Evolutionary conservation across 768 basidiomycete species (phyloP).

Genomic region (Mycena sanguinolenta): DNA sequence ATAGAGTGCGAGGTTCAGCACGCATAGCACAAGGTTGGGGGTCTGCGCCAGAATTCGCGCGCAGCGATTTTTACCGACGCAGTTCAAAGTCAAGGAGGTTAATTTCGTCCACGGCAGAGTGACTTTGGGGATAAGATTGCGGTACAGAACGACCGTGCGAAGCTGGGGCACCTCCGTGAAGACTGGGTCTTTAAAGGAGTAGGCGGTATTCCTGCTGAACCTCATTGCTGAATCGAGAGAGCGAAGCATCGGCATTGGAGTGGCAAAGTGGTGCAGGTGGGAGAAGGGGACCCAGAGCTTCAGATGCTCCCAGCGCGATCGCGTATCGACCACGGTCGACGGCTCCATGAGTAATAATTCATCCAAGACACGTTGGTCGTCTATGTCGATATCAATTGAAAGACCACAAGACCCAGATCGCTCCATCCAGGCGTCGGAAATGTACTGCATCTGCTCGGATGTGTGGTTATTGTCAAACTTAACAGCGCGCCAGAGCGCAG

Average conservation of each 20-base stretch:
- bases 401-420: neutral
- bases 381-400: neutral
- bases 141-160: neutral
- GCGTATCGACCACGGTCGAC: neutral
- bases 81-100: neutral
- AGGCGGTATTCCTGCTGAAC: too few species aligned
- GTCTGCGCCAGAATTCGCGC: neutral
- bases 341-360: too few species aligned
- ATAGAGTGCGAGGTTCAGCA: neutral
- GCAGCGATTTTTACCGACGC: neutral
- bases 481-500: neutral
- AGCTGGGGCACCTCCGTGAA: neutral
- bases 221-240: neutral
- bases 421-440: neutral
- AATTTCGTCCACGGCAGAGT: constrained; percentile 2
- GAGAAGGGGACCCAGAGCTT: neutral
- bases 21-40: neutral
- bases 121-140: neutral
- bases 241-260: neutral
- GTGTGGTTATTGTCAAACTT: neutral
- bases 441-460: too few species aligned
- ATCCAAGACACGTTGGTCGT: too few species aligned
- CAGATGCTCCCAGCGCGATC: constrained; percentile 3
- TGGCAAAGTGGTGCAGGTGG: too few species aligned
- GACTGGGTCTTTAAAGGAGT: too few species aligned